Base-by-base conservation (phyloP, 2,329 filamentous ascomycete species). In the Sphaerulina vaccinii region DNA sequence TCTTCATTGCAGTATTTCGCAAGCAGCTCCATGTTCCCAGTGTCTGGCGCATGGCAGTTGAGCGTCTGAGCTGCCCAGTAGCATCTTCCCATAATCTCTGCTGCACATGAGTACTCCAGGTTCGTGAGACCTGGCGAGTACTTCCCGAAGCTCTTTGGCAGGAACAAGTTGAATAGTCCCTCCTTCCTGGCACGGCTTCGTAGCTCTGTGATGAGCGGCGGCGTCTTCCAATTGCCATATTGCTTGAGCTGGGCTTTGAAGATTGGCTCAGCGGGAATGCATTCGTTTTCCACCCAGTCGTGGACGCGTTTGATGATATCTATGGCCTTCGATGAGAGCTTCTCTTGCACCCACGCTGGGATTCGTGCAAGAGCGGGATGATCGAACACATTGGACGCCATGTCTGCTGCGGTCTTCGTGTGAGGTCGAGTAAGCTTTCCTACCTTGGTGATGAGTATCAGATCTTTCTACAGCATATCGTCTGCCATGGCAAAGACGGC, bases 21-120 rank as follows among this genome's bases (percentile, higher is more conserved):
- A 9, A 77, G 68, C 6, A 77, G 69, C 57, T 77, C 75, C 57
- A 77, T 77, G 60, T 77, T 77, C 22, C 75, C 74, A 1, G 73
- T 75, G 22, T 75, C 73, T 13, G 73, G 74, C 3, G 75, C 75
- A 49, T 65, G 62, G 41, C 64, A 66, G 37, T 61, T 62, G 55
- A 62, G 57, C n/a, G 60, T 62, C 54, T 71, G 65, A n/a, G 70
- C 69, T 33, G 72, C 73, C 73, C 71, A 75, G 55, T 75, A 75
- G 29, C 72, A 71, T 37, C 71, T 61, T 5, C 73, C 73, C 73
- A 75, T 75, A 38, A 75, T 72, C 63, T 75, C 73, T 3, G 73
- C 72, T 54, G 71, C 74, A 55, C 71, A 75, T 16, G 68, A 67
- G 59, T 75, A 75, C 59, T 76, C 73, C 54, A 76, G 54, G 53